Conservation (phyloP, 352 stramenopile genomes). For the Globisporangium orthogonon region DNA sequence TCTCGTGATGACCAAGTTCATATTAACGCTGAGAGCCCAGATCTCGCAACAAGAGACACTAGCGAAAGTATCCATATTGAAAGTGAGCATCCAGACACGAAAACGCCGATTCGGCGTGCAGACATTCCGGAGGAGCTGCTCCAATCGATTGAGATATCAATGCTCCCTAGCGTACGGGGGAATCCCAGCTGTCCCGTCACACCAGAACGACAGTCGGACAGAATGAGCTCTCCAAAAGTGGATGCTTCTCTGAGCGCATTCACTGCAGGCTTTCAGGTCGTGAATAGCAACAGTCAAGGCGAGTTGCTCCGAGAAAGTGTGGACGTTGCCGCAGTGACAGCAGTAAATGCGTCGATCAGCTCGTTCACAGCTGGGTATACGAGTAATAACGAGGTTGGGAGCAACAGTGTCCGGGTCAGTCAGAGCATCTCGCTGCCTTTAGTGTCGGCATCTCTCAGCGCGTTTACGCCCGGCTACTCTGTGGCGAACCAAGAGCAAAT, state of each 20-base stretch:
- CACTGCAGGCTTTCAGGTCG: conserved; percentile 21
- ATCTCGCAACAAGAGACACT: no score
- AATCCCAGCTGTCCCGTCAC: not conserved
- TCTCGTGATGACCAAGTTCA: no score
- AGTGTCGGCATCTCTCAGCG: conserved; percentile 21
- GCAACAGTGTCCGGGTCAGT: not conserved
- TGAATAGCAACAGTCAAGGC: not conserved
- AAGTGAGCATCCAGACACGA: not conserved
- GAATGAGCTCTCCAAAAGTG: conserved; percentile 7
- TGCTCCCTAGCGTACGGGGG: not conserved
- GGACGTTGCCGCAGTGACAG: conserved; percentile 14
- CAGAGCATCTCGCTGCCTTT: conserved; percentile 10
- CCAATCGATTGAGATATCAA: conserved; percentile 30
- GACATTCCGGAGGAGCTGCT: conserved; percentile 44
- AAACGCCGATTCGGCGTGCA: not conserved
- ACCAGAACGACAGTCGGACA: not conserved
- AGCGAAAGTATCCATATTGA: not conserved
- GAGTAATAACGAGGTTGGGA: not conserved
- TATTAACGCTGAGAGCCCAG: no score
- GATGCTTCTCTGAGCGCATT: conserved; percentile 34
- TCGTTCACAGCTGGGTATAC: conserved; percentile 22
- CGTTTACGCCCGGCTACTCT: conserved; percentile 9
- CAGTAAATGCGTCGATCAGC: conserved; percentile 23
- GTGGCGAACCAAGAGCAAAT: not conserved
- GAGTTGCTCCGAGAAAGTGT: conserved; percentile 5